A percentile compares a stretch with the other conserved stretches of the same genome.
phyloP scores from a whole-genome alignment of 768 basidiomycete species.

The Russula dissimulans region DNA sequence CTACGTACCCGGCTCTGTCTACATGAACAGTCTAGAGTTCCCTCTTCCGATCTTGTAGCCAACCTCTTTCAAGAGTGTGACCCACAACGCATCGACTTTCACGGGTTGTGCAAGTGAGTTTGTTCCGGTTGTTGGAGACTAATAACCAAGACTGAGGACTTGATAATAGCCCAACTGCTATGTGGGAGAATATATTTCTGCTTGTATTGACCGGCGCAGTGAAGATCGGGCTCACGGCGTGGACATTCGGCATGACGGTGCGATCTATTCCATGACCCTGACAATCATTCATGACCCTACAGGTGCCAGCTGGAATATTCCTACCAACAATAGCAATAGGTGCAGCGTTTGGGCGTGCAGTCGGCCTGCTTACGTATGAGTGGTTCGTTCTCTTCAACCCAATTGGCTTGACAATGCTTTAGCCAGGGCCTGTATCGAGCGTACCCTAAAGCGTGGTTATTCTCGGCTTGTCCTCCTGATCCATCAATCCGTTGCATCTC shows the following conservation, averaged over 20 bases:
- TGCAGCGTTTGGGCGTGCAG: constrained; percentile 61
- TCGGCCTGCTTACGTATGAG: constrained; percentile 57
- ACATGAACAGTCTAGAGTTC: constrained; percentile 36
- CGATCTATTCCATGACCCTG: background rate
- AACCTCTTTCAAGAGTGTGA: constrained; percentile 82
- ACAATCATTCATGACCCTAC: background rate
- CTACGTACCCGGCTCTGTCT: background rate
- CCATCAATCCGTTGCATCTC: constrained; percentile 58
- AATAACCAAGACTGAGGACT: background rate
- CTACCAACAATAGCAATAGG: constrained; percentile 69
- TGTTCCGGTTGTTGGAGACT: background rate
- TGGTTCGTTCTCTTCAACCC: background rate
- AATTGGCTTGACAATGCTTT: background rate
- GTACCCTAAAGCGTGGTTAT: constrained; percentile 62
- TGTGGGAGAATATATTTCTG: constrained; percentile 59
- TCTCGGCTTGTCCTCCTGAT: constrained; percentile 64
- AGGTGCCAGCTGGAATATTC: constrained; percentile 73
- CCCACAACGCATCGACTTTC: constrained; percentile 52
- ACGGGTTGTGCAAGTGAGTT: constrained; percentile 73
- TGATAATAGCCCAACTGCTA: constrained; percentile 45
- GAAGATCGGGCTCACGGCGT: constrained; percentile 57
- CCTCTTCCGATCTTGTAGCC: constrained; percentile 73
- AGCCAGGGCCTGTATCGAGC: constrained; percentile 61
- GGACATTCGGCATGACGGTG: constrained; percentile 78
- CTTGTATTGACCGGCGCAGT: constrained; percentile 51